phyloP scores from a whole-genome alignment of 805 yeast genomes.

The Lipomyces orientalis region DNA sequence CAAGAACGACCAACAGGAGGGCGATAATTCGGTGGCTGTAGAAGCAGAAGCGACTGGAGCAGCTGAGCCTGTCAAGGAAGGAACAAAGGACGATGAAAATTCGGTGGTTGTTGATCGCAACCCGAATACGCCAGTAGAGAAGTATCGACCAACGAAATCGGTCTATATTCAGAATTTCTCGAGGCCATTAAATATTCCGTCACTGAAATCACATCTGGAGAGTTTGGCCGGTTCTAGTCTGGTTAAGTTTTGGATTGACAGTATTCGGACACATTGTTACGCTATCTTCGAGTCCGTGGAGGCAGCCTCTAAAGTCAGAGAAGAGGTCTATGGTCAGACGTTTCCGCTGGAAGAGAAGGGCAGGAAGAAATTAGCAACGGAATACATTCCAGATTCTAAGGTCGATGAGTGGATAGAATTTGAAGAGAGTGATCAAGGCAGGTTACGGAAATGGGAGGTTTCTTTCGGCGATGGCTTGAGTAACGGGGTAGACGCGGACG shows the following conservation, averaged over 20 bases:
- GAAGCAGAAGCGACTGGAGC: not conserved
- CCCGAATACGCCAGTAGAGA: constrained; percentile 11
- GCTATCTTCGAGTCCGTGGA: constrained; percentile 13
- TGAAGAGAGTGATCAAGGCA: constrained; percentile 24
- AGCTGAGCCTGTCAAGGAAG: not conserved
- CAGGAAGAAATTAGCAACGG: constrained; percentile 19
- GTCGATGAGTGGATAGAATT: constrained; percentile 24
- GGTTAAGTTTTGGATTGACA: constrained; percentile 29
- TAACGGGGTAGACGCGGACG: not conserved
- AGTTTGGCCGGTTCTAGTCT: constrained; percentile 14
- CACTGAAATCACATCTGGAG: constrained; percentile 19
- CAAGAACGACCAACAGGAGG: not conserved
- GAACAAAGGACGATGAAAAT: not conserved
- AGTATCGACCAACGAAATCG: constrained; percentile 17
- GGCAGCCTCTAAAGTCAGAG: constrained; percentile 25
- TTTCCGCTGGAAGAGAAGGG: constrained; percentile 34
- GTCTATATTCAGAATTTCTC: constrained; percentile 31
- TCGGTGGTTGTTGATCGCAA: constrained; percentile 9
- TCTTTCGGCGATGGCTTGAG: constrained; percentile 16
- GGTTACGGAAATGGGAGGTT: constrained; percentile 27
- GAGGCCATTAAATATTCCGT: constrained; percentile 30
- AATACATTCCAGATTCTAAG: constrained; percentile 28
- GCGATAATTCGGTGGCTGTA: no score
- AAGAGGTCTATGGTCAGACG: constrained; percentile 19
- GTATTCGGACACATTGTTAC: constrained; percentile 34